phyloP scores from a whole-genome alignment of 345 rosid species.

The Hirschfeldia incana region DNA sequence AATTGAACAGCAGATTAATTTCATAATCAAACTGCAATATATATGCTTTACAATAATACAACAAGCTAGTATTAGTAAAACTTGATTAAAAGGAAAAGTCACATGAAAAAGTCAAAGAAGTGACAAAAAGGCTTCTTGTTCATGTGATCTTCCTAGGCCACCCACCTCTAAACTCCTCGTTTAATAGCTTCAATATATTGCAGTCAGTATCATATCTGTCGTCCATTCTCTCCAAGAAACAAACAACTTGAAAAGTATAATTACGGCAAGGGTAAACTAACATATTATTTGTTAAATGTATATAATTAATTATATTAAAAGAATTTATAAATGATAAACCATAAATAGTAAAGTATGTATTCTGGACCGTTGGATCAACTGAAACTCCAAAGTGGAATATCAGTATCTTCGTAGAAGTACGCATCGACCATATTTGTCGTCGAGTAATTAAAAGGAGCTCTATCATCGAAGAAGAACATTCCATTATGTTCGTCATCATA shows the following conservation, averaged over 20 bases:
- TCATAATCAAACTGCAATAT: neutral
- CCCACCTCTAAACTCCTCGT: neutral
- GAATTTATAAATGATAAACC: constrained; percentile 15
- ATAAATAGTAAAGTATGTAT: constrained; percentile 14
- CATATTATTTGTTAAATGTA: neutral
- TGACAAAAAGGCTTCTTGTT: constrained; percentile 14
- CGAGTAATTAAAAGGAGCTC: constrained; percentile 43
- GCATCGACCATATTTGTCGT: constrained; percentile 39
- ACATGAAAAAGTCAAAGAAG: constrained; percentile 27
- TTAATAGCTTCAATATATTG: neutral
- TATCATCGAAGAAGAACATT: constrained; percentile 39
- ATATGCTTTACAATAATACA: neutral
- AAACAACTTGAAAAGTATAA: constrained; percentile 4
- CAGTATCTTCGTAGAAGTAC: constrained; percentile 60
- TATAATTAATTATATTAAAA: constrained; percentile 7
- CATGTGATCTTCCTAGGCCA: constrained; percentile 16
- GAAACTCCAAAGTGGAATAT: constrained; percentile 85
- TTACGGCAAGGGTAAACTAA: constrained; percentile 17
- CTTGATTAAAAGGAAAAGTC: neutral
- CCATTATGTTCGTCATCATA: constrained; percentile 48
- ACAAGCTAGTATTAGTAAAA: neutral
- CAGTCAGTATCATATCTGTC: constrained; percentile 5
- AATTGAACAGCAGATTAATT: neutral
- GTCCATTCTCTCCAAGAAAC: constrained; percentile 29
- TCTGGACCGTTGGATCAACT: constrained; percentile 41